Percentiles rank a stretch among this genome's conserved stretches.
Conservation (phyloP, 129 eudicot genomes). For the Apium graveolens region DNA sequence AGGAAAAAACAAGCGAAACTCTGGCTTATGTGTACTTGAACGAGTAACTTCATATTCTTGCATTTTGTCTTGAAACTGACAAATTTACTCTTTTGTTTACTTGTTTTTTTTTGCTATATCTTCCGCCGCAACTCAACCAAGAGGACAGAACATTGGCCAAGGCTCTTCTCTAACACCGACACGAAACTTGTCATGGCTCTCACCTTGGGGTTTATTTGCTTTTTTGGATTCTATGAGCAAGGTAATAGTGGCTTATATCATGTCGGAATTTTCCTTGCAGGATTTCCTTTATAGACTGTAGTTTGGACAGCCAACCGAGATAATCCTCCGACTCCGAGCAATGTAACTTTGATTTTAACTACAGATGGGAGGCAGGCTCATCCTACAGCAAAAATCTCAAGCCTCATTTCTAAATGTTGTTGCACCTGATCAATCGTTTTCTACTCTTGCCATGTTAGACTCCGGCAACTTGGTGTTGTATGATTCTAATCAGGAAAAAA, state of each 20-base stretch:
- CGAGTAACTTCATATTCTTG: background rate
- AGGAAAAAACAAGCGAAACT: too few relatives aligned
- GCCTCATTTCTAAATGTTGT: conserved; percentile 11
- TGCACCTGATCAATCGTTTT: background rate
- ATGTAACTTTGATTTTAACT: conserved; percentile 14
- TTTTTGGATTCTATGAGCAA: conserved; percentile 5
- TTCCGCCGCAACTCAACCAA: conserved; percentile 18
- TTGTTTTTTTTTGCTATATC: conserved; percentile 2
- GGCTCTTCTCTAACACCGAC: conserved; percentile 12
- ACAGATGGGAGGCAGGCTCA: conserved; percentile 27
- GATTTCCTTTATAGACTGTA: conserved; percentile 15
- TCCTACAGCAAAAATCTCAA: conserved; percentile 10
- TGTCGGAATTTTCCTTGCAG: conserved; percentile 20
- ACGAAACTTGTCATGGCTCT: conserved; percentile 11
- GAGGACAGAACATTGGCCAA: conserved; percentile 4
- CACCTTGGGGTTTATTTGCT: background rate
- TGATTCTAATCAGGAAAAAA: background rate
- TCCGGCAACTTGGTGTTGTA: conserved; percentile 30
- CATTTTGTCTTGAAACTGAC: background rate
- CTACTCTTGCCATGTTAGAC: conserved; percentile 39
- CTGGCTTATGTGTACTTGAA: too few relatives aligned
- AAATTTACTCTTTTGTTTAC: background rate
- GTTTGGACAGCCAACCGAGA: conserved; percentile 28
- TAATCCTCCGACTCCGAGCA: conserved; percentile 2
- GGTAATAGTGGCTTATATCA: conserved; percentile 1